These are phyloP conservation scores for Ceratocystis colombiana DNA, from an alignment of 2,329 filamentous ascomycete species.

Conservation along the genomic window DNA sequence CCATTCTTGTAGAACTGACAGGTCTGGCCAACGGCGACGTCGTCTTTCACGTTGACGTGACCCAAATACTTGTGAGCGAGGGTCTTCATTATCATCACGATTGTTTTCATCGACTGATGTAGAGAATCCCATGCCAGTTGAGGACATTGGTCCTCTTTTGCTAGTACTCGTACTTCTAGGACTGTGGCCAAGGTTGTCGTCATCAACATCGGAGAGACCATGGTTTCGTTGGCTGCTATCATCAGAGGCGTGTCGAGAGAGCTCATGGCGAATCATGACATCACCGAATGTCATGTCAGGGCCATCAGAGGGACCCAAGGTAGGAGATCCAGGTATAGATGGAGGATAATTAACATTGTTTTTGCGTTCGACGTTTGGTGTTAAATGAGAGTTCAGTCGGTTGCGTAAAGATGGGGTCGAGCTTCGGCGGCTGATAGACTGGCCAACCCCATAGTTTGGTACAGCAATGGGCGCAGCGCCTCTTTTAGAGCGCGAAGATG, in stretches of 20 bases:
- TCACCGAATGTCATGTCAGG: constrained; percentile 53
- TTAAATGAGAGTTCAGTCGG: constrained; percentile 16
- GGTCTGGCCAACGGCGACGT: constrained; percentile 73
- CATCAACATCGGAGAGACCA: constrained; percentile 51
- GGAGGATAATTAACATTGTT: constrained; percentile 61
- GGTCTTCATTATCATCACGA: constrained; percentile 27
- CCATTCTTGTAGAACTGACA: constrained; percentile 79
- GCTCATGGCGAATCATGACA: constrained; percentile 59
- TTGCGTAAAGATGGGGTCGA: constrained; percentile 41
- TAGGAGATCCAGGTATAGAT: constrained; percentile 54
- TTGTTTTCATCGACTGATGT: constrained; percentile 44
- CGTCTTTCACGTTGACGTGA: constrained; percentile 32
- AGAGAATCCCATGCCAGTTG: constrained; percentile 3
- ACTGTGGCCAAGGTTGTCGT: constrained; percentile 87
- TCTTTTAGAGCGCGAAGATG: constrained; percentile 33
- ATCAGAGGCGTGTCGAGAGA: constrained; percentile 29
- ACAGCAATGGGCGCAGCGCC: constrained; percentile 28
- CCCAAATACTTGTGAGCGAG: constrained; percentile 25
- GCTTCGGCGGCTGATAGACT: constrained; percentile 37
- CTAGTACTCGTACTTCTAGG: constrained; percentile 32
- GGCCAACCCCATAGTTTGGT: constrained; percentile 37
- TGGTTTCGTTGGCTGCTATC: constrained; percentile 20
- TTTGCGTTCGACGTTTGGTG: constrained; percentile 26
- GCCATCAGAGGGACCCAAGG: constrained; percentile 40
- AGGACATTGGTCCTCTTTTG: constrained; percentile 16